Evolutionary conservation across 441 rosid genomes (phyloP), one percentile per base, ranked within the genome.

Genomic region (Melastoma candidum): DNA sequence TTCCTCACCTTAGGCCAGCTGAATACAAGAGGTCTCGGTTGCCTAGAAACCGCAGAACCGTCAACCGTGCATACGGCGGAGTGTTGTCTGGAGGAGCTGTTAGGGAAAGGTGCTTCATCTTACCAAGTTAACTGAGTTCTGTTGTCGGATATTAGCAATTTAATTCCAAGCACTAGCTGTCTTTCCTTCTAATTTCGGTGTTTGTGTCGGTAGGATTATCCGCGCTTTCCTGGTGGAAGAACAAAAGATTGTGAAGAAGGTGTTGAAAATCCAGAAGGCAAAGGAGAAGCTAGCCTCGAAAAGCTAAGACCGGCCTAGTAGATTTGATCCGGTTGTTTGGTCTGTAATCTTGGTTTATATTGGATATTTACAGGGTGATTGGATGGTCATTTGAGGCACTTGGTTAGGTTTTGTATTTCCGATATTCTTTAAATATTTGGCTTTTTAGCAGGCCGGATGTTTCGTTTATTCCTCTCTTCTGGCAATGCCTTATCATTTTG

Each of bases 351-450:
- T 58, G 57, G 58, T 54, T 49, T 13, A 41, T 41, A 11, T 13
- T 32, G 22, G 17, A 56, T 54, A 54, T 67, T 17, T 49, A 44
- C 59, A 61, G 63, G 7, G 36, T 25, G 64, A 49, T 53, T 63
- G 70, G 67, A 66, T 67, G 67, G 60, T 52, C 57, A 39, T 51
- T 68, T 51, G 71, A 71, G 62, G 64, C 66, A 61, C 69, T 65
- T 55, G 64, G 24, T 62, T 53, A 58, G 54, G 53, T 43, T 60
- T 32, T 59, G 36, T 29, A 29, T 29, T 29, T 29, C 7, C 36
- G 36, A 29, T 29, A 29, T 29, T 29, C 36, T 29, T 29, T 29
- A 29, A 3, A 3, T 29, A 6, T 3, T 29, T 29, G 7, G 36
- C 36, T 3, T 3, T 29, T 29, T 6, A 0, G 36, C 36, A 0